These are phyloP conservation scores for Elaeis guineensis DNA, from an alignment of 176 grass and related monocot species.

Conservation along the genomic window DNA sequence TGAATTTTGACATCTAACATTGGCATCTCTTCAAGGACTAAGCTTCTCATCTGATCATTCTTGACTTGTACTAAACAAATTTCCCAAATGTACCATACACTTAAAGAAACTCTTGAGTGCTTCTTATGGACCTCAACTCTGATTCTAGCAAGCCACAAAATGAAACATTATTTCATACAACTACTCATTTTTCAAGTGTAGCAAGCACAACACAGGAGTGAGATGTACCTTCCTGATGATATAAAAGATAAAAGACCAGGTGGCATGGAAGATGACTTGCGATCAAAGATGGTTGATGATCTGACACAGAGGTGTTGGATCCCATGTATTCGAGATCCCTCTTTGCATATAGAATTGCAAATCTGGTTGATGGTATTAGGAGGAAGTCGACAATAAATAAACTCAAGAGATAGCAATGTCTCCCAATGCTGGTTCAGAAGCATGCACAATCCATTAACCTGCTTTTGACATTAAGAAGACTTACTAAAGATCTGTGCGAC, in stretches of 20 bases:
- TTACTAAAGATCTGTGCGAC: conserved; percentile 2
- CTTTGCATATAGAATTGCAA: conserved; percentile 23
- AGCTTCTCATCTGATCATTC: too few relatives aligned
- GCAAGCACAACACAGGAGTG: conserved; percentile 6
- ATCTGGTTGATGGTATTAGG: conserved; percentile 40
- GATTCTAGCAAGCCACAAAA: conserved; percentile 6
- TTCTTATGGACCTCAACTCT: not conserved
- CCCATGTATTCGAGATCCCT: conserved; percentile 25
- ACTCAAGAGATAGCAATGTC: conserved; percentile 48
- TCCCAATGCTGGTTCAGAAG: conserved; percentile 40
- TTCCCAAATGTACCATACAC: too few relatives aligned
- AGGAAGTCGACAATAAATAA: conserved; percentile 42
- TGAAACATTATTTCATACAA: not conserved
- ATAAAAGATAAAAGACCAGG: conserved; percentile 36
- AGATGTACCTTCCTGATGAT: conserved; percentile 44
- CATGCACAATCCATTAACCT: conserved; percentile 37
- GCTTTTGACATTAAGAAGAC: conserved; percentile 21
- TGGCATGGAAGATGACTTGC: conserved; percentile 16
- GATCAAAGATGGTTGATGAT: conserved; percentile 36
- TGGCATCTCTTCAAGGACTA: too few relatives aligned
- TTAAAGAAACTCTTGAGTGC: too few relatives aligned
- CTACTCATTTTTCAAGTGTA: not conserved
- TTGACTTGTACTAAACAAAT: too few relatives aligned
- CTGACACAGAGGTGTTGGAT: conserved; percentile 33
- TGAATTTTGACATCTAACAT: too few relatives aligned